phyloP scores from a whole-genome alignment of 2,329 filamentous ascomycete species.

The Colletotrichum sojae region DNA sequence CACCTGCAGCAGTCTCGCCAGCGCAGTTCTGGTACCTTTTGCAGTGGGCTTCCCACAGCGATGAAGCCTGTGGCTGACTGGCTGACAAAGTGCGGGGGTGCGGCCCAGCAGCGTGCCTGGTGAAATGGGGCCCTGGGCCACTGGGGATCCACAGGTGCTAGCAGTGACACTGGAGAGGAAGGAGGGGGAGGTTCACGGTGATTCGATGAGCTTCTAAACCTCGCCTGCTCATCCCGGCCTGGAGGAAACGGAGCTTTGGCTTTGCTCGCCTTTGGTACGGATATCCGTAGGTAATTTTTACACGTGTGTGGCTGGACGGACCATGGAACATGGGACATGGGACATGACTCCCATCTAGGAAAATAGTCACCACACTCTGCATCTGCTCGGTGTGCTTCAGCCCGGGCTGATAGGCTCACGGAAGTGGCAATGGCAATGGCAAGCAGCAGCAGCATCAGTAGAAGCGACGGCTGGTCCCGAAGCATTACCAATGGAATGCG shows the following conservation, averaged over 20 bases:
- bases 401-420: too few relatives aligned
- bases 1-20: not conserved
- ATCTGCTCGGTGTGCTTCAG: too few relatives aligned
- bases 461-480: slow-evolving; percentile 4
- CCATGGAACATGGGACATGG: not conserved
- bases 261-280: not conserved
- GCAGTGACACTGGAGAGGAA: slow-evolving; percentile 16
- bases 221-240: slow-evolving; percentile 27
- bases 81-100: slow-evolving; percentile 37
- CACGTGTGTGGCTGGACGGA: not conserved
- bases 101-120: not conserved
- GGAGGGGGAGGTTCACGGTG: slow-evolving; percentile 32
- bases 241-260: slow-evolving; percentile 21
- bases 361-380: too few relatives aligned
- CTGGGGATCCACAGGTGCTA: slow-evolving; percentile 29
- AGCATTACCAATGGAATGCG: not conserved
- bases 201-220: slow-evolving; percentile 39
- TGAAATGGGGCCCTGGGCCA: slow-evolving; percentile 30
- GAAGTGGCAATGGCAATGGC: not conserved
- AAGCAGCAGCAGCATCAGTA: not conserved
- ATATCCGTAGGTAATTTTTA: not conserved
- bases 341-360: too few relatives aligned
- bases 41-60: slow-evolving; percentile 26
- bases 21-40: slow-evolving; percentile 24
- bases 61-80: slow-evolving; percentile 23